Percentiles rank a stretch among this genome's conserved stretches.
These are phyloP conservation scores for Aspergillus persii DNA, from an alignment of 2,329 filamentous ascomycete genomes.

Conservation along the genomic window DNA sequence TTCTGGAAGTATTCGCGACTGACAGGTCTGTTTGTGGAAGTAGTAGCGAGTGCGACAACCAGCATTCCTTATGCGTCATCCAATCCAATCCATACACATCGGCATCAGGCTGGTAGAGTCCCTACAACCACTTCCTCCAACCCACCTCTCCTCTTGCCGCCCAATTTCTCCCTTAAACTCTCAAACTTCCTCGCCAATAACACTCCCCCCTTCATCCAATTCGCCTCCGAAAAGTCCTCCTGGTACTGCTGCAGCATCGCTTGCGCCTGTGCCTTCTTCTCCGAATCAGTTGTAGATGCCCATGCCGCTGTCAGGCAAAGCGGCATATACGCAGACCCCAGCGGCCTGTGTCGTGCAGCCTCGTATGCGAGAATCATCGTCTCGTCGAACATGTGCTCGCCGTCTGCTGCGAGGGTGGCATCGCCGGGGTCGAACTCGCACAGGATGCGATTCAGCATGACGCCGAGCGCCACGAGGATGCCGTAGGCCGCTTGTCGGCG, in stretches of 20 bases:
- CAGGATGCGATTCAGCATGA: conserved; percentile 20
- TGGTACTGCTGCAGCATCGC: conserved; percentile 19
- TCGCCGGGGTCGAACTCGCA: conserved; percentile 17
- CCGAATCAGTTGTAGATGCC: conserved; percentile 13
- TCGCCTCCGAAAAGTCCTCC: conserved; percentile 18
- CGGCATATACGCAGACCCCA: conserved; percentile 21
- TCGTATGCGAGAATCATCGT: conserved; percentile 12
- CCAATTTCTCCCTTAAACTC: not conserved
- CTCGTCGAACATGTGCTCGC: conserved; percentile 12
- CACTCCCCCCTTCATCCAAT: conserved; percentile 12
- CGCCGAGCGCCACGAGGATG: conserved; percentile 15
- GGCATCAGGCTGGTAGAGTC: not conserved
- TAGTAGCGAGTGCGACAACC: too few species aligned
- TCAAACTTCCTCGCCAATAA: conserved; percentile 9
- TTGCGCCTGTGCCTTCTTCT: conserved; percentile 12
- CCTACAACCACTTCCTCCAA: not conserved
- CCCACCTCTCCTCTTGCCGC: not conserved
- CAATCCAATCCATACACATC: too few species aligned
- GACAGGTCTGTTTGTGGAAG: too few species aligned
- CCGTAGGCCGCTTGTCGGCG: conserved; percentile 20
- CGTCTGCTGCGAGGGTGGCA: conserved; percentile 9
- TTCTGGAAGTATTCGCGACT: too few species aligned
- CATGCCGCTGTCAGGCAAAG: conserved; percentile 20
- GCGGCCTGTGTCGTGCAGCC: conserved; percentile 18
- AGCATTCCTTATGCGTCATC: too few species aligned